phyloP scores from a whole-genome alignment of 1,139 yeast species.

The Magnusiomyces fungicola region DNA sequence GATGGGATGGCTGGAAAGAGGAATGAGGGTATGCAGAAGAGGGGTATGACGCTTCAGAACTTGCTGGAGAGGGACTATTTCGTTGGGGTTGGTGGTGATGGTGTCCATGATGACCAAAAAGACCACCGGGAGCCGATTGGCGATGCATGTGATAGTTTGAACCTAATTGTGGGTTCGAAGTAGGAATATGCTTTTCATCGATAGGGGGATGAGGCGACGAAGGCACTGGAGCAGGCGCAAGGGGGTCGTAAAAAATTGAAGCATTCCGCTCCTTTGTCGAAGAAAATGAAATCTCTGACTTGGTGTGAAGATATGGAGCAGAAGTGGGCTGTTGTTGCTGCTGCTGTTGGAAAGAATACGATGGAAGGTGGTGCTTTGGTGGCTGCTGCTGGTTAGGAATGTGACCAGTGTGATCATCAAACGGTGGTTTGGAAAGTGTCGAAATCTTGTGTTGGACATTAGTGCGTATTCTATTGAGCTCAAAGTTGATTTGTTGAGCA shows the following conservation, averaged over 20 bases:
- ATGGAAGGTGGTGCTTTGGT: constrained; percentile 8
- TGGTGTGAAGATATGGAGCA: background rate
- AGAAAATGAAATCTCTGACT: constrained; percentile 19
- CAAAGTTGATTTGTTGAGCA: constrained; percentile 3
- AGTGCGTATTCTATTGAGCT: constrained; percentile 13
- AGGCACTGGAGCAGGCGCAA: constrained; percentile 21
- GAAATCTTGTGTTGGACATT: constrained; percentile 15
- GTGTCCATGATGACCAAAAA: background rate
- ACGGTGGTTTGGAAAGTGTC: constrained; percentile 1
- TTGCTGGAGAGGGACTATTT: constrained; percentile 1
- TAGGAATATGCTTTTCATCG: constrained; percentile 6
- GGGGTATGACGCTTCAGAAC: background rate
- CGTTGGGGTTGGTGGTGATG: constrained; percentile 5
- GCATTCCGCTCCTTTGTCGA: constrained; percentile 25
- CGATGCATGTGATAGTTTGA: constrained; percentile 8
- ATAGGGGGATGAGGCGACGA: constrained; percentile 15
- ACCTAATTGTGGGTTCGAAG: constrained; percentile 8
- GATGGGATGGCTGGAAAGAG: background rate
- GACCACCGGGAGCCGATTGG: constrained; percentile 13
- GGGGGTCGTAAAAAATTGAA: constrained; percentile 27
- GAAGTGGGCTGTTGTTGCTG: constrained; percentile 10
- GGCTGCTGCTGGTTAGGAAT: constrained; percentile 10
- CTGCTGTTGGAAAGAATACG: constrained; percentile 8
- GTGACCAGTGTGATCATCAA: constrained; percentile 10
- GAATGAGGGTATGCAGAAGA: background rate